Percentiles rank a stretch among this genome's conserved stretches.
Conservation (phyloP, 805 yeast genomes). For the Pichia nakasei region DNA sequence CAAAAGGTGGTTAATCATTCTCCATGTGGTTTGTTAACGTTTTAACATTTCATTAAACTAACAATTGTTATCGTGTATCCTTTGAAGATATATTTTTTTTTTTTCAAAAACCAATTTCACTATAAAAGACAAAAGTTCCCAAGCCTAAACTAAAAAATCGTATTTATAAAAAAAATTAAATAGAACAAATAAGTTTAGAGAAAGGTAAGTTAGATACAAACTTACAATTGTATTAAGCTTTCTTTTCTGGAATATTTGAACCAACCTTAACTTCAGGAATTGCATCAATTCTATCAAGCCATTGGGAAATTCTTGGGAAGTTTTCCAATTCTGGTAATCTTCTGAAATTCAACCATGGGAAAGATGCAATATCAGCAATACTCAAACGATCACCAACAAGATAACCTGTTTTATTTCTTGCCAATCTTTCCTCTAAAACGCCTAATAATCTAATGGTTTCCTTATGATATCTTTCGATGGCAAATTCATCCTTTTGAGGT, state of each 20-base stretch:
- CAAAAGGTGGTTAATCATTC: no score
- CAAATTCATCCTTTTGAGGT: conserved; percentile 46
- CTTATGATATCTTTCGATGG: conserved; percentile 38
- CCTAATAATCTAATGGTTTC: conserved; percentile 48
- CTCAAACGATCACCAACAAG: conserved; percentile 52
- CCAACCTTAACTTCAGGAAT: conserved; percentile 30
- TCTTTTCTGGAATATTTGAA: conserved; percentile 13
- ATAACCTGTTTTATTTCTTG: conserved; percentile 40
- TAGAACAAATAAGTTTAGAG: neutral
- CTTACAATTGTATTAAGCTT: neutral
- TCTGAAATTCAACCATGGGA: conserved; percentile 36
- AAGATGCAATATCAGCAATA: conserved; percentile 48
- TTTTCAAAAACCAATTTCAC: no score
- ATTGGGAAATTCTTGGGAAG: conserved; percentile 33
- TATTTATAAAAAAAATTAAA: no score
- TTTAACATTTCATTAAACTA: no score
- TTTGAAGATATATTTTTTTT: no score
- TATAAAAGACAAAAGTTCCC: no score
- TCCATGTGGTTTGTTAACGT: no score
- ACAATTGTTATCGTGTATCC: no score
- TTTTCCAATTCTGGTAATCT: conserved; percentile 16
- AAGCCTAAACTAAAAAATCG: no score
- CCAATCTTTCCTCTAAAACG: conserved; percentile 44
- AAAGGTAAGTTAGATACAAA: no score
- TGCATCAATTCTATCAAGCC: conserved; percentile 29